A percentile compares a stretch with the other conserved stretches of the same genome.
phyloP scores from a whole-genome alignment of 495 filamentous ascomycete species.

The Lepraria neglecta region DNA sequence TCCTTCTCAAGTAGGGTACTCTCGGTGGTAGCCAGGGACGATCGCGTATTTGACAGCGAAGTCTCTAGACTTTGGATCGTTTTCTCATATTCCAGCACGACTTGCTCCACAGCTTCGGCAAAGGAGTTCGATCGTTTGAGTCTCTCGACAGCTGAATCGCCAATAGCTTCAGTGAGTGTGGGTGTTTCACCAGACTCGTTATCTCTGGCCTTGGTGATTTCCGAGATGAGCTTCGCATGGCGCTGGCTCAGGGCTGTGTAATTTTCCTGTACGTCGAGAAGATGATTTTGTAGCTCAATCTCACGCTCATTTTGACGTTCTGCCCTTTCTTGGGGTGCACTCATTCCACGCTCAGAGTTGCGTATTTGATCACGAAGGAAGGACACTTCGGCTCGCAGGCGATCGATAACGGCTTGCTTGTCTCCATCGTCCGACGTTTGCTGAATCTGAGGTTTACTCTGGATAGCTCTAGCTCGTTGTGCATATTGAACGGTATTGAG shows the following conservation, averaged over 20 bases:
- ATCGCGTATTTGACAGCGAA: conserved; percentile 81
- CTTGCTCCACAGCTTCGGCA: conserved; percentile 88
- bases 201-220: conserved; percentile 81
- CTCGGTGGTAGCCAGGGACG: conserved; percentile 76
- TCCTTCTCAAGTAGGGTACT: conserved; percentile 86
- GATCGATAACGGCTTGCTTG: conserved; percentile 90
- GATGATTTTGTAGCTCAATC: conserved; percentile 85
- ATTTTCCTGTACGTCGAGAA: conserved; percentile 90
- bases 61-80: conserved; percentile 92
- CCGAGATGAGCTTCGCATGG: conserved; percentile 90
- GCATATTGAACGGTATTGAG: conserved; percentile 96
- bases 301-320: conserved; percentile 83
- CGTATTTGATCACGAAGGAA: conserved; percentile 94
- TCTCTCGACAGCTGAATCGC: conserved; percentile 77
- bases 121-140: conserved; percentile 92
- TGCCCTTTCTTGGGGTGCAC: conserved; percentile 55
- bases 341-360: conserved; percentile 53
- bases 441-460: conserved; percentile 95
- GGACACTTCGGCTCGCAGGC: conserved; percentile 85
- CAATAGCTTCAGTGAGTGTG: conserved; percentile 50
- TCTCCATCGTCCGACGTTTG: conserved; percentile 85
- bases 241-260: conserved; percentile 84
- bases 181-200: conserved; percentile 53
- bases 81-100: conserved; percentile 97
- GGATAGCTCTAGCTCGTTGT: conserved; percentile 90